Percentiles rank a stretch among this genome's conserved stretches.
phyloP scores from a whole-genome alignment of 2,329 filamentous ascomycete species.

The Pyrenophora seminiperda region DNA sequence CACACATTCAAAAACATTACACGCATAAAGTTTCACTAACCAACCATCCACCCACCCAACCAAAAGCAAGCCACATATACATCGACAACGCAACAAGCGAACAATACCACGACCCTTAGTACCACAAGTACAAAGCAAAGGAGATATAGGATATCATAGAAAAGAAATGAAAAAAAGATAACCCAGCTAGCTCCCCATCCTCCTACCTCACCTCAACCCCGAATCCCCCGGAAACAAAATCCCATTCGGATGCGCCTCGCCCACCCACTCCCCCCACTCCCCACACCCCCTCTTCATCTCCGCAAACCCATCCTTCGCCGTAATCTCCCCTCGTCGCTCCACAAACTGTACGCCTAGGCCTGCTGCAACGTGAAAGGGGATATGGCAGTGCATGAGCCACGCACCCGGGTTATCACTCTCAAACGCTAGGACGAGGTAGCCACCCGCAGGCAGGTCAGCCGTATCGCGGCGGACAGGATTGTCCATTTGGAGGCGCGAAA shows the following conservation, averaged over 20 bases:
- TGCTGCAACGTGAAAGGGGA: conserved; percentile 43
- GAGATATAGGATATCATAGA: too few species aligned
- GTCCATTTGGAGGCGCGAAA: conserved; percentile 34
- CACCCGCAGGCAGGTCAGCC: conserved; percentile 39
- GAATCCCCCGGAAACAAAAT: conserved; percentile 25
- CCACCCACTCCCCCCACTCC: conserved; percentile 26
- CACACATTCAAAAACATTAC: too few species aligned
- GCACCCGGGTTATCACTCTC: conserved; percentile 47
- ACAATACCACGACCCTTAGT: too few species aligned
- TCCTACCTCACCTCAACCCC: conserved; percentile 10
- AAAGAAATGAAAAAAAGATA: too few species aligned
- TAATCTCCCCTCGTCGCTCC: conserved; percentile 48
- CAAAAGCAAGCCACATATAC: too few species aligned
- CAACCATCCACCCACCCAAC: too few species aligned
- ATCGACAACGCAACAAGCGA: too few species aligned
- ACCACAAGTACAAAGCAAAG: too few species aligned
- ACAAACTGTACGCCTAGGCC: conserved; percentile 61
- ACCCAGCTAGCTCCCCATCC: too few species aligned
- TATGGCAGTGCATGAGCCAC: conserved; percentile 50
- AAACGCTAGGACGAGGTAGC: conserved; percentile 46
- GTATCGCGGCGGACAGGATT: conserved; percentile 48
- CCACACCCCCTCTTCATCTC: conserved; percentile 35
- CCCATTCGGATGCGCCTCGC: conserved; percentile 12
- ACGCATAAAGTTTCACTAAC: too few species aligned
- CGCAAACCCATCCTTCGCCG: conserved; percentile 19